These are phyloP conservation scores for Paspalum vaginatum DNA, from an alignment of 176 grass and related monocot species.

Conservation along the genomic window DNA sequence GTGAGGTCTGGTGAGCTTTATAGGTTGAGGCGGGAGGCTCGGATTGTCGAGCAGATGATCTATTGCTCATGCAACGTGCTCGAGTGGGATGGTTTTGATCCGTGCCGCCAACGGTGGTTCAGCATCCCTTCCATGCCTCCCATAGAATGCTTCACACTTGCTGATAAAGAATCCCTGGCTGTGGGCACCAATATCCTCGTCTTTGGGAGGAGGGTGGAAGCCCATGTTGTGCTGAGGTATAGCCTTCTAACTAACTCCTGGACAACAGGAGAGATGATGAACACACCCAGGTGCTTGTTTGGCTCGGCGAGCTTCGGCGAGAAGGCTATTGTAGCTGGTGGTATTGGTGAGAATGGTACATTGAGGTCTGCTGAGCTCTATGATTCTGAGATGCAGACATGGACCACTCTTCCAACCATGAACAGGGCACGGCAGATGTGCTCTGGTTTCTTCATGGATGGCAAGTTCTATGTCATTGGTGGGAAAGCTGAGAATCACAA, in stretches of 20 bases:
- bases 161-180: conserved; percentile 58
- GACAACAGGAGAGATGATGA: conserved; percentile 49
- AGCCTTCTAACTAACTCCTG: conserved; percentile 57
- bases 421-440: conserved; percentile 52
- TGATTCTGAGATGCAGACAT: conserved; percentile 51
- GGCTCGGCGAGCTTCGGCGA: conserved; percentile 47
- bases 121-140: conserved; percentile 41
- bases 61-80: conserved; percentile 60
- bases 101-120: conserved; percentile 44
- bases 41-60: conserved; percentile 49
- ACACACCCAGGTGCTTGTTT: conserved; percentile 57
- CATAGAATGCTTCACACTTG: conserved; percentile 51
- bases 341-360: conserved; percentile 36
- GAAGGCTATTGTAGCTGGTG: conserved; percentile 57
- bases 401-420: conserved; percentile 62
- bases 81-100: conserved; percentile 59
- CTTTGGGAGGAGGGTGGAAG: conserved; percentile 47
- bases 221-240: conserved; percentile 54
- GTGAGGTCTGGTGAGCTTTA: conserved; percentile 49
- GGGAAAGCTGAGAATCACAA: conserved; percentile 42
- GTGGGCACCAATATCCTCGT: conserved; percentile 59
- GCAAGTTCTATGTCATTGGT: conserved; percentile 54
- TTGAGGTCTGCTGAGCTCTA: conserved; percentile 58
- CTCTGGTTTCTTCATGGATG: conserved; percentile 64
- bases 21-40: conserved; percentile 35